Base-by-base conservation (phyloP, 441 rosid species). In the Melastoma candidum region DNA sequence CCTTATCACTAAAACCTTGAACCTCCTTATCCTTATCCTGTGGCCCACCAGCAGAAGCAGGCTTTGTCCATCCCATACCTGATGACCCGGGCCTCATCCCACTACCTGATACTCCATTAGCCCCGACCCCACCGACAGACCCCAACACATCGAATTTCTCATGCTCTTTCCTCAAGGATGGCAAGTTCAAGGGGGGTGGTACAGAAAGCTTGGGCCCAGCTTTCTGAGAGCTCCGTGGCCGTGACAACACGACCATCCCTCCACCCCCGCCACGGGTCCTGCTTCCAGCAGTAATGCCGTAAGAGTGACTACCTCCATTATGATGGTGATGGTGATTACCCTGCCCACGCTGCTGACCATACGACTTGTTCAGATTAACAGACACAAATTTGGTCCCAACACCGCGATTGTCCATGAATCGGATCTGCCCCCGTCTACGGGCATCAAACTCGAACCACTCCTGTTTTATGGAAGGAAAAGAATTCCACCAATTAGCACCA, bases 161-260 rank as follows among this genome's bases (percentile, higher is more conserved):
- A 52, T 86, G 96, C 69, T 93, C 98, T 62, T 86, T 93, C 57
- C 97, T 70, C 72, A 88, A 63, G 0, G 97, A 88, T 0, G 98
- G 98, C 63, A 93, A 71, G 77, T 93, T 93, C 95, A 93, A 67
- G 82, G 98, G 98, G 85, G 95, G 96, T 70, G 98, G 98, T 70
- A 93, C 93, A 61, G 97, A 86, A 75, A 93, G 80, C 82, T 86
- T 93, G 58, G 83, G 69, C 77, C 84, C 96, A 80, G 69, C 75
- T 58, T 93, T 88, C 57, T 93, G 98, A 8, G 88, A 81, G 77
- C 97, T 88, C 50, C 97, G 83, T 46, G 95, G 95, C 56, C 95
- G 74, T 7, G 96, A 88, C 60, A 88, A 88, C 66, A 86, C 95
- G 58, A 82, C 84, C 98, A 88, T 85, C 66, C 87, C 85, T 65